Evolutionary conservation across 75 land plant species (phyloP).

Genomic region (Picea glauca): DNA sequence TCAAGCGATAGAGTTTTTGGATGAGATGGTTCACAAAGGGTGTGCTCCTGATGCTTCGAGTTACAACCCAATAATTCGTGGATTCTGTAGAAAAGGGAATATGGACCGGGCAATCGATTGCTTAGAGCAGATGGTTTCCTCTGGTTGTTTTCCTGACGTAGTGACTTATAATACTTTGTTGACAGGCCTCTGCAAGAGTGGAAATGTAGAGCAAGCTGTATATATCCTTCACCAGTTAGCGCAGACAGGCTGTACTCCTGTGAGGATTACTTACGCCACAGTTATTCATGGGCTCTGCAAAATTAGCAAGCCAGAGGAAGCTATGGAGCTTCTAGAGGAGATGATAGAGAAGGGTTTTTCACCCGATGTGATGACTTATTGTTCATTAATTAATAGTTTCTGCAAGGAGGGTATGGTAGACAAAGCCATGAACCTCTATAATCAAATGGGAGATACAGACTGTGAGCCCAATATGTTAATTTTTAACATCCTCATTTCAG

Average conservation of each 20-base stretch:
- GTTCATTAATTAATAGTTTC: constrained; percentile 52
- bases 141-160: constrained; percentile 37
- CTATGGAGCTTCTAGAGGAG: constrained; percentile 50
- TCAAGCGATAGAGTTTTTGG: constrained; percentile 39
- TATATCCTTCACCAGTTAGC: constrained; percentile 35
- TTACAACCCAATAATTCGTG: constrained; percentile 42
- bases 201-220: constrained; percentile 51
- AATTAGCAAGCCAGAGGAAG: constrained; percentile 45
- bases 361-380: constrained; percentile 48
- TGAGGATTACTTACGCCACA: constrained; percentile 31
- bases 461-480: constrained; percentile 12
- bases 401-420: constrained; percentile 30
- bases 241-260: constrained; percentile 27
- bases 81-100: constrained; percentile 44
- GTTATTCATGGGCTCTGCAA: constrained; percentile 56
- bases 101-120: constrained; percentile 34
- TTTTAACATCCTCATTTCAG: constrained; percentile 26
- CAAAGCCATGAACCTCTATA: constrained; percentile 37
- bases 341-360: constrained; percentile 51
- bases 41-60: constrained; percentile 30
- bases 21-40: background rate
- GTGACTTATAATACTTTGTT: constrained; percentile 51
- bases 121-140: constrained; percentile 46
- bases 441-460: constrained; percentile 22
- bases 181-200: constrained; percentile 45